Conservation (phyloP, 2,329 filamentous ascomycete species). For the Trichoderma koningiopsis region DNA sequence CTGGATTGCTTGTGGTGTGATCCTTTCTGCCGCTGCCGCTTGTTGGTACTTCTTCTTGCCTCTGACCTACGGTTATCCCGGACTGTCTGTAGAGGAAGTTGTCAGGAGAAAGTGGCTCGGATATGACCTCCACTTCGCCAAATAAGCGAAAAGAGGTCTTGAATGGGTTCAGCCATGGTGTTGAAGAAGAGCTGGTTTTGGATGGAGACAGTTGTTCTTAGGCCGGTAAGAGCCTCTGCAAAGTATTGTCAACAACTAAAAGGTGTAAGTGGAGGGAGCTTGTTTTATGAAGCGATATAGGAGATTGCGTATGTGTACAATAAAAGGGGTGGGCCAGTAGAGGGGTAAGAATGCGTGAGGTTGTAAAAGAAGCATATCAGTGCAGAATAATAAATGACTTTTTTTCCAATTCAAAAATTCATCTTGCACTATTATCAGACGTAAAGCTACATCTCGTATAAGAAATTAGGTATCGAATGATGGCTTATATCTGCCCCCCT, state of each 20-base stretch:
- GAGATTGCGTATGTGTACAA: conserved; percentile 15
- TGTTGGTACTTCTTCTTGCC: conserved; percentile 94
- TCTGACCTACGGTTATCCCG: conserved; percentile 92
- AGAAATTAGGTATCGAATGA: neutral
- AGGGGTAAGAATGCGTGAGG: neutral
- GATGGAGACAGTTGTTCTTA: neutral
- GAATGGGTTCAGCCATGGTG: neutral
- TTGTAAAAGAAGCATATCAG: neutral
- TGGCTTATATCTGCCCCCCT: neutral
- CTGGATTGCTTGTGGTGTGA: conserved; percentile 76
- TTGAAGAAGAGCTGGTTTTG: neutral
- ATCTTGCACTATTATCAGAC: neutral
- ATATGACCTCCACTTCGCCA: conserved; percentile 98
- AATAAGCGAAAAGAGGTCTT: conserved; percentile 56
- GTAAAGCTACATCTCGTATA: neutral
- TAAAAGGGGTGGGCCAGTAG: conserved; percentile 5
- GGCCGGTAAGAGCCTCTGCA: neutral
- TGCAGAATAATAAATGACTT: conserved; percentile 1
- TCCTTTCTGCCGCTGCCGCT: conserved; percentile 68
- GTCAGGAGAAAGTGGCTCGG: conserved; percentile 89
- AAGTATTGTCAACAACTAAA: neutral
- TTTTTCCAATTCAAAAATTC: neutral
- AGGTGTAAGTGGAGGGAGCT: neutral
- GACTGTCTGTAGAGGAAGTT: conserved; percentile 77
- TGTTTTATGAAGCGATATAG: conserved; percentile 6